Evolutionary conservation across 768 basidiomycete genomes (phyloP), one percentile per base, ranked within the genome.

Genomic region (Phlegmacium glaucopus): DNA sequence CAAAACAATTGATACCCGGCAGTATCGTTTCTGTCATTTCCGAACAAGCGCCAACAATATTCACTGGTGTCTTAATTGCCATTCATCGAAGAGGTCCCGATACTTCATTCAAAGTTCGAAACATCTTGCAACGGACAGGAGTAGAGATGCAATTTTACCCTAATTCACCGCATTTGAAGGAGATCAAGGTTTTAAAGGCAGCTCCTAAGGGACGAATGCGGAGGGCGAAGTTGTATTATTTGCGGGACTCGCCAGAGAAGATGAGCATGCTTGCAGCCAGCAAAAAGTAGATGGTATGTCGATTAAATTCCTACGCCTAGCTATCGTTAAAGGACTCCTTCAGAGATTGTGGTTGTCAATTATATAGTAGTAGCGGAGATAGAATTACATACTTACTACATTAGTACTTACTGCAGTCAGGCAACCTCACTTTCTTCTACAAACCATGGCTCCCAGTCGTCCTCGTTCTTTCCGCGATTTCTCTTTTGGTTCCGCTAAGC

Each of bases 141-240:
- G 87, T 96, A 32, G 95, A 97, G 74, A 86, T 91, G 86, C 87
- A 86, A 60, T 89, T 91, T 70, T 93, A 86, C 64, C 82, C 85
- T 53, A 83, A 80, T 60, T 90, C 87, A 43, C 94, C 95, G 25
- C 80, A 90, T 61, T 59, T 98, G 67, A 91, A 90, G 74, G 83
- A 87, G 46, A 87, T 98, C 67, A 83, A 84, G 67, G 71, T 97
- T 50, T 70, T 94, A 49, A 78, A 80, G 67, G 72, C 69, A 54
- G 83, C 86, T 47, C 77, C 77, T 5, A 77, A 74, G 50, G 77
- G 77, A 51, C 70, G 82, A 55, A 81, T 86, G 76, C 72, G 80
- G 57, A 77, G 85, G 62, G 88, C 90, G 44, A 93, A 91, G 67
- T 58, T 92, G 54, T 91, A 80, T 73, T 93, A 88, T 69, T 72